Evolutionary conservation across 2,329 filamentous ascomycete genomes (phyloP).

Genomic region (Cercospora zeina): DNA sequence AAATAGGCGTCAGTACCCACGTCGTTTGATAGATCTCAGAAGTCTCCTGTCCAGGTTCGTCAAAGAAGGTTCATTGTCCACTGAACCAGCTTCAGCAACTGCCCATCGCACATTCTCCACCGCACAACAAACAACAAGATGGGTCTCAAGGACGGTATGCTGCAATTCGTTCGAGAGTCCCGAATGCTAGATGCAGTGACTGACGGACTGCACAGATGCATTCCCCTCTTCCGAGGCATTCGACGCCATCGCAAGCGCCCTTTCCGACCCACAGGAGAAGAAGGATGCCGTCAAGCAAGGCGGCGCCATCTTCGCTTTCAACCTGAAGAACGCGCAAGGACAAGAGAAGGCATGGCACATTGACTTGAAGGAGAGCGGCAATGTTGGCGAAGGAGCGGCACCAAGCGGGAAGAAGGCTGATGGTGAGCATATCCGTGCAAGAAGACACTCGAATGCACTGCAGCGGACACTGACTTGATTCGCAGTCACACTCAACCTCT

Average conservation of each 20-base stretch:
- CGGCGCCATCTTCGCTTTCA: conserved; percentile 86
- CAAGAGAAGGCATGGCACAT: conserved; percentile 88
- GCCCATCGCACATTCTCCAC: not conserved
- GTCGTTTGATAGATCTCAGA: not conserved
- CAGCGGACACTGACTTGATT: conserved; percentile 14
- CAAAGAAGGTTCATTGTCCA: conserved; percentile 1
- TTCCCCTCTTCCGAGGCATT: conserved; percentile 92
- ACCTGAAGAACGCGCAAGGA: conserved; percentile 80
- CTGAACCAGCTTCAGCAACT: not conserved
- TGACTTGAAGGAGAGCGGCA: conserved; percentile 87
- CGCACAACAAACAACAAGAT: conserved; percentile 46
- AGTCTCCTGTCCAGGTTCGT: conserved; percentile 1
- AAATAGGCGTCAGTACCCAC: conserved; percentile 14
- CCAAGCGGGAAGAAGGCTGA: conserved; percentile 74
- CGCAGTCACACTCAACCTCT: conserved; percentile 78
- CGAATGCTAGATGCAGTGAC: not conserved
- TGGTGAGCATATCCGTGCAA: conserved; percentile 56
- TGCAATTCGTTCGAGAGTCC: not conserved
- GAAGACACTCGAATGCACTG: too few relatives aligned
- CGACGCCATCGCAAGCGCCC: conserved; percentile 75
- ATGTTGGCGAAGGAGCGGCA: conserved; percentile 71
- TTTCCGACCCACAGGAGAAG: conserved; percentile 69
- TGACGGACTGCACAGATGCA: conserved; percentile 43
- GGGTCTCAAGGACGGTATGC: conserved; percentile 69
- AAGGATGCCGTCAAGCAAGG: conserved; percentile 88